phyloP scores from a whole-genome alignment of 1,284 basidiomycete genomes.

The Heterobasidion occidentale region DNA sequence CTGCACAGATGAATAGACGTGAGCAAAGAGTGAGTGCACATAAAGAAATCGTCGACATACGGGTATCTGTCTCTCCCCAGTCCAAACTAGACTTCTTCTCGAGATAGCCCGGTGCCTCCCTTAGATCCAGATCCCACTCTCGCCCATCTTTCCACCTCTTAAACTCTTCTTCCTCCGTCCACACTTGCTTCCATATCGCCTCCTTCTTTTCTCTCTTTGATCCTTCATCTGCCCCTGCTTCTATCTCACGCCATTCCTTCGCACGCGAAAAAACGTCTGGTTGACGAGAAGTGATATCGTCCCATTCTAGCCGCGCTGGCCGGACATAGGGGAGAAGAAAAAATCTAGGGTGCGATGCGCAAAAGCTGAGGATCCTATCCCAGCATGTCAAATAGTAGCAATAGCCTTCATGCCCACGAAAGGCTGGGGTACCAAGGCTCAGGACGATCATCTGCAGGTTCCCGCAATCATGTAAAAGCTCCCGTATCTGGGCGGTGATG shows the following conservation, averaged over 20 bases:
- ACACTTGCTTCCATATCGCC: background rate
- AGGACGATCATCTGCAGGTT: slow-evolving; percentile 10
- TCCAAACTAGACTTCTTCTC: slow-evolving; percentile 6
- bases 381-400: slow-evolving; percentile 3
- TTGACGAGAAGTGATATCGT: background rate
- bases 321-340: slow-evolving; percentile 9
- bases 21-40: background rate
- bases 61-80: slow-evolving; percentile 10
- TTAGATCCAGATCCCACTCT: slow-evolving; percentile 13
- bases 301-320: slow-evolving; percentile 9
- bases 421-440: slow-evolving; percentile 2
- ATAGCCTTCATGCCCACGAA: background rate
- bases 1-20: background rate
- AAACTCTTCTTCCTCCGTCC: slow-evolving; percentile 4
- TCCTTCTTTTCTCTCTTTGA: background rate
- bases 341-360: slow-evolving; percentile 7
- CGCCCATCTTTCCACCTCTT: slow-evolving; percentile 8
- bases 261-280: slow-evolving; percentile 10
- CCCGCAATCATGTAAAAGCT: slow-evolving; percentile 3
- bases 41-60: slow-evolving; percentile 3
- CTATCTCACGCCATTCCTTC: slow-evolving; percentile 7
- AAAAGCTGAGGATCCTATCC: background rate
- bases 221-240: background rate
- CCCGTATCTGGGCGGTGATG: background rate
- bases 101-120: slow-evolving; percentile 10